phyloP scores from a whole-genome alignment of 805 yeast genomes.

The Teunomyces panamensis region DNA sequence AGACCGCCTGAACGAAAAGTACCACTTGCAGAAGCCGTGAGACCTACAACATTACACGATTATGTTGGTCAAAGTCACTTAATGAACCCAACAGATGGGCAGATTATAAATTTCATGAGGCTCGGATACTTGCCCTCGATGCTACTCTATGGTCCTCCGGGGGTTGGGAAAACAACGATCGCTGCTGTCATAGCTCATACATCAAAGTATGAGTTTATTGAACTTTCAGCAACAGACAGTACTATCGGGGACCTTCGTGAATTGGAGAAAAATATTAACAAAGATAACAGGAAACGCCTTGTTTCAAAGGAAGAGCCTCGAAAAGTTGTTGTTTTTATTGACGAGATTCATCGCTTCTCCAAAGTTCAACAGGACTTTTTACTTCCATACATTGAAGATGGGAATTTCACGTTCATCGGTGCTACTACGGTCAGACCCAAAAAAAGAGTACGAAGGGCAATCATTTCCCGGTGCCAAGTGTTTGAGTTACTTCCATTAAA shows the following conservation, averaged over 20 bases:
- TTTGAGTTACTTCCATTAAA: slow-evolving; percentile 61
- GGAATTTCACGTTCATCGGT: slow-evolving; percentile 79
- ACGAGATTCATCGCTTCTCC: slow-evolving; percentile 88
- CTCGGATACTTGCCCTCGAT: slow-evolving; percentile 75
- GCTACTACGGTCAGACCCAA: slow-evolving; percentile 85
- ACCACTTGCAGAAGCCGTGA: slow-evolving; percentile 65
- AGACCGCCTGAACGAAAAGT: not conserved
- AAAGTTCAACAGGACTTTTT: slow-evolving; percentile 86
- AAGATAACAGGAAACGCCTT: slow-evolving; percentile 43
- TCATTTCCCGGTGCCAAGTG: slow-evolving; percentile 79
- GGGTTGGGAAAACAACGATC: slow-evolving; percentile 89
- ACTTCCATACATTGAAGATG: slow-evolving; percentile 79
- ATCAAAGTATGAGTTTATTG: slow-evolving; percentile 61
- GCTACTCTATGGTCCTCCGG: slow-evolving; percentile 95
- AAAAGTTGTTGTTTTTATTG: slow-evolving; percentile 66
- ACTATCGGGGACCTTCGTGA: slow-evolving; percentile 64
- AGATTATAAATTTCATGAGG: slow-evolving; percentile 61
- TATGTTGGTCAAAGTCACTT: slow-evolving; percentile 86
- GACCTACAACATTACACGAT: slow-evolving; percentile 70
- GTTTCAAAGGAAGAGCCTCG: slow-evolving; percentile 9
- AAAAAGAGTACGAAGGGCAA: slow-evolving; percentile 75
- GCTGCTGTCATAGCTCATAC: slow-evolving; percentile 61
- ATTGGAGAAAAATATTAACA: slow-evolving; percentile 48
- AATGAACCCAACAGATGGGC: slow-evolving; percentile 56
- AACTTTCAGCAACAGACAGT: slow-evolving; percentile 79